Base-by-base conservation (phyloP, 2,329 filamentous ascomycete species). In the Pseudocercospora ulei region DNA sequence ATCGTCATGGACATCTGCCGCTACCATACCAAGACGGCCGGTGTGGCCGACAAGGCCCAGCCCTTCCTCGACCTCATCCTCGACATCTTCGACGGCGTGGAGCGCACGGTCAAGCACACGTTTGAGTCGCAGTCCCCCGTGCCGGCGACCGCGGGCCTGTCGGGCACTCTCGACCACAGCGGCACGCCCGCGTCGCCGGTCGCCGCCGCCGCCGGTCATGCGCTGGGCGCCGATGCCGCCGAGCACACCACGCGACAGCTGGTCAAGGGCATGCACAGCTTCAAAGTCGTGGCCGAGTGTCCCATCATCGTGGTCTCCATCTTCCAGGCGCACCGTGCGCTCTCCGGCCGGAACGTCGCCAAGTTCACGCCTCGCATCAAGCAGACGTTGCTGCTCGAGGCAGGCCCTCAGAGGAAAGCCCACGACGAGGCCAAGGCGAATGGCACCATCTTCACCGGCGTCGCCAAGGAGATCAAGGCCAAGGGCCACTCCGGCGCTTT, bases 241-340 rank as follows among this genome's bases (percentile, higher is more conserved):
- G 80, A 85, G 54, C 51, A 53, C 26, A 80, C 86, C 53, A 77
- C 76, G 39, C 78, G 87, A 42, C 81, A 84, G 33, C 64, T 98
- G 20, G 68, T 87, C 38, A 93, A 85, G 62, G 90, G 90, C 18
- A 95, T 95, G 84, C 85, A 94, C 59, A 98, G 90, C 1, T 98
- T 99, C 73, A 98, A 96, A 62, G 88, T 98, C 14, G 73, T 98
- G 3, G 86, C 88, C 1, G 90, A 99, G 61, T 98, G 90, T 53
- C 90, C 90, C 0, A 99, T 99, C 36, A 96, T 98, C 25, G 90
- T 99, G 3, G 90, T 98, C 1, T 96, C 88, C 3, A 84, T 98
- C 49, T 96, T 98, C 60, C 90, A 98, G 64, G 82, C 88, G 3
- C 90, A 98, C 55, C 77, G 87, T 33, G 69, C 65, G 30, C 80